Percentiles rank a stretch among this genome's conserved stretches.
These are phyloP conservation scores for Xerocomellus dryophilus DNA, from an alignment of 768 basidiomycete species.

Conservation along the genomic window DNA sequence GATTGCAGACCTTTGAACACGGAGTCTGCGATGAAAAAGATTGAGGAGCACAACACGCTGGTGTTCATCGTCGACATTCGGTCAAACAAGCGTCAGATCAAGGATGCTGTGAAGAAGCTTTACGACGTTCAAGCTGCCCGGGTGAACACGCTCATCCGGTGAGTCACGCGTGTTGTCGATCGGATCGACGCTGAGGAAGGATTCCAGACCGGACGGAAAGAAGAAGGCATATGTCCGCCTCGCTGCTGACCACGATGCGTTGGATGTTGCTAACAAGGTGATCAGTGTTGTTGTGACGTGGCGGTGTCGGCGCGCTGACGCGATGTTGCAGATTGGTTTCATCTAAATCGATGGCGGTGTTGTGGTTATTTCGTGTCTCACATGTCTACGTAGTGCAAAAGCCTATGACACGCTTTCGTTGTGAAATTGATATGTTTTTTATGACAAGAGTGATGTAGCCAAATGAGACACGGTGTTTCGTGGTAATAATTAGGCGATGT, in stretches of 20 bases:
- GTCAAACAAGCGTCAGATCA: constrained; percentile 98
- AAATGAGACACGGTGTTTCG: not conserved
- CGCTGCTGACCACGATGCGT: constrained; percentile 91
- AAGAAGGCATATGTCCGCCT: constrained; percentile 99
- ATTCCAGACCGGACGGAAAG: constrained; percentile 85
- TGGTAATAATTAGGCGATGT: not conserved
- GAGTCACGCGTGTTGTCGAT: constrained; percentile 23
- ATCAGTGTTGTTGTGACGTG: constrained; percentile 29
- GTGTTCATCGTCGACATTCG: constrained; percentile 96
- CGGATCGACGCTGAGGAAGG: not conserved
- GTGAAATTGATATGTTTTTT: not conserved
- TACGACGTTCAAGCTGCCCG: constrained; percentile 96
- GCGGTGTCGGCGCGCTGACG: not conserved
- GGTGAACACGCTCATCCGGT: constrained; percentile 98
- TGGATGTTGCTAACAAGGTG: constrained; percentile 98
- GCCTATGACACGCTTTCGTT: not conserved
- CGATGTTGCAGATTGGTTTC: constrained; percentile 74
- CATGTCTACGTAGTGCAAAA: constrained; percentile 8
- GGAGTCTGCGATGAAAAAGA: constrained; percentile 99
- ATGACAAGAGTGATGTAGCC: too few relatives aligned
- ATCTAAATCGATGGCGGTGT: constrained; percentile 50
- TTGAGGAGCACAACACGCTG: constrained; percentile 98
- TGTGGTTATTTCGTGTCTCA: constrained; percentile 3
- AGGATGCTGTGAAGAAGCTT: constrained; percentile 98
- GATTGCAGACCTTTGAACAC: constrained; percentile 79